Conservation (phyloP, 2,329 filamentous ascomycete genomes). For the Apiospora aurea region DNA sequence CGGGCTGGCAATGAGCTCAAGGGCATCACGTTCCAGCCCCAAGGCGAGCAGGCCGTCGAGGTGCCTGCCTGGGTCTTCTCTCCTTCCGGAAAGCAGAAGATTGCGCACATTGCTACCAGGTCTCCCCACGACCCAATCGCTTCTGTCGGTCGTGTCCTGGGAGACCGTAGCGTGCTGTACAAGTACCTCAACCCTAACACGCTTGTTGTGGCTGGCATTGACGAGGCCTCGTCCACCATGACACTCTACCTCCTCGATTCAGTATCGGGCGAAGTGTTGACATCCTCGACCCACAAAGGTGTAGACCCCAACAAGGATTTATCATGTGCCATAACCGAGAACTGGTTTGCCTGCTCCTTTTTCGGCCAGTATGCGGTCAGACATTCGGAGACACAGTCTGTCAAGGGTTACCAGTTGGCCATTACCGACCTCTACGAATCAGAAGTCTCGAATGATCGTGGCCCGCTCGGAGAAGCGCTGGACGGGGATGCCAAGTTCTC, state of each 20-base stretch:
- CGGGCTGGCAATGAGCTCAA: constrained; percentile 59
- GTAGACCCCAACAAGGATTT: constrained; percentile 79
- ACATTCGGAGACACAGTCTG: constrained; percentile 59
- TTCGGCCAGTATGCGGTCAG: constrained; percentile 66
- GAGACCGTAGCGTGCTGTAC: constrained; percentile 92
- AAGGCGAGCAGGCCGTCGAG: constrained; percentile 50
- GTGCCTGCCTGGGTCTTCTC: constrained; percentile 76
- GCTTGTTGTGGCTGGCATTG: constrained; percentile 74
- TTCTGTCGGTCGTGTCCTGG: constrained; percentile 92
- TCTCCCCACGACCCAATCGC: constrained; percentile 85
- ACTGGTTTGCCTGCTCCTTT: constrained; percentile 93
- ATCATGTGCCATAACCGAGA: constrained; percentile 83
- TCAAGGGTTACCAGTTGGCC: constrained; percentile 86
- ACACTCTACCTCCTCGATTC: constrained; percentile 85
- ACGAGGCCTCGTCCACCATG: constrained; percentile 64
- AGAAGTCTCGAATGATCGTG: constrained; percentile 81
- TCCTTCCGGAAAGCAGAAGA: constrained; percentile 69
- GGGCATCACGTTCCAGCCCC: constrained; percentile 59
- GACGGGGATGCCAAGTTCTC: constrained; percentile 74
- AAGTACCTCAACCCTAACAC: constrained; percentile 95
- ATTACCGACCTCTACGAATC: constrained; percentile 93
- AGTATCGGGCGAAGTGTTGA: constrained; percentile 81
- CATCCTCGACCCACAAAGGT: constrained; percentile 72
- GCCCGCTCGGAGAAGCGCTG: constrained; percentile 63
- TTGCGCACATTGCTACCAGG: constrained; percentile 72